Percentiles rank a stretch among this genome's conserved stretches.
These are phyloP conservation scores for Globisporangium spinosum DNA, from an alignment of 352 stramenopile species.

Conservation along the genomic window DNA sequence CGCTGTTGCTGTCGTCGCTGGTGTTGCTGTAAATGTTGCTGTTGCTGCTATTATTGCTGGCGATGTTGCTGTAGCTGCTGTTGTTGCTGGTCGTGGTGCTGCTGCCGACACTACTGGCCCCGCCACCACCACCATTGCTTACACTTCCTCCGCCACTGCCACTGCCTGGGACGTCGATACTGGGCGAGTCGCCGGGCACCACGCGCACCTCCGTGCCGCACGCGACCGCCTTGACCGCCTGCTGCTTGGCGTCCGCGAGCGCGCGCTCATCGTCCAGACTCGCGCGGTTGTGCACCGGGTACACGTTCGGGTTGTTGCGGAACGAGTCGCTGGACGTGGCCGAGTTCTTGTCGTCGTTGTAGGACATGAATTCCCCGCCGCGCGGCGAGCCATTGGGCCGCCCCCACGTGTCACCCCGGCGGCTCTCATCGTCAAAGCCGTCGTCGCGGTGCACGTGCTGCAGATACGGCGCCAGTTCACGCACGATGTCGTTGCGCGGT, in stretches of 20 bases:
- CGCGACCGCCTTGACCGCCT: conserved; percentile 2
- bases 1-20: not conserved
- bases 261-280: conserved; percentile 22
- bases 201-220: conserved; percentile 18
- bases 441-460: conserved; percentile 83
- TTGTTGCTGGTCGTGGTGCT: not conserved
- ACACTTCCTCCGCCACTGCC: not conserved
- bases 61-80: not conserved
- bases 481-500: conserved; percentile 85
- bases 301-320: conserved; percentile 42
- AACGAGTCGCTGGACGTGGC: conserved; percentile 61
- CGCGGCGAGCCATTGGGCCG: conserved; percentile 36
- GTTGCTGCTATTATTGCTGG: not conserved
- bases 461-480: conserved; percentile 80
- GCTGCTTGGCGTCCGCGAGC: conserved; percentile 30
- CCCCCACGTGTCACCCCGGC: conserved; percentile 44
- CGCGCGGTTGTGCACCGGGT: conserved; percentile 24
- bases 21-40: not conserved
- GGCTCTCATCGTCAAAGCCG: conserved; percentile 50
- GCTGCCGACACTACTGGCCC: not conserved
- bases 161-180: conserved; percentile 13
- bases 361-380: conserved; percentile 40
- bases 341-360: conserved; percentile 45
- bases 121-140: not conserved
- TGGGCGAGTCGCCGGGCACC: conserved; percentile 10